Conservation (phyloP, 2,329 filamentous ascomycete genomes). For the Calonectria leucothoes region DNA sequence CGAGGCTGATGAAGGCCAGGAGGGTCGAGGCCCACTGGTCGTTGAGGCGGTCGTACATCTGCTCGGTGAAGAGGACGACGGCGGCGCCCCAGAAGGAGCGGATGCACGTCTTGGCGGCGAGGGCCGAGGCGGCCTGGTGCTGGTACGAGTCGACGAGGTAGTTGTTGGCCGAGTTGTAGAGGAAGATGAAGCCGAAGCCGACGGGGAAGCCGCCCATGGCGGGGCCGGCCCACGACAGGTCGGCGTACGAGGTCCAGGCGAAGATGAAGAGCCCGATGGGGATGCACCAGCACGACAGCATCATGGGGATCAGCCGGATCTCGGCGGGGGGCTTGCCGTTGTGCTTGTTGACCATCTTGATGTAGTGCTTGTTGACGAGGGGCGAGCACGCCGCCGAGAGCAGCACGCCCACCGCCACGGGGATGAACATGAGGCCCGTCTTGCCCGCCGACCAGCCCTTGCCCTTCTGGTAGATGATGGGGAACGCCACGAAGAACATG, state of each 20-base stretch:
- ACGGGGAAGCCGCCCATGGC: slow-evolving; percentile 77
- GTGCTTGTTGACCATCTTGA: slow-evolving; percentile 70
- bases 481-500: slow-evolving; percentile 81
- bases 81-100: slow-evolving; percentile 84
- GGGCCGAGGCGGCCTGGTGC: slow-evolving; percentile 81
- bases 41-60: slow-evolving; percentile 81
- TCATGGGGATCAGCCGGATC: slow-evolving; percentile 84
- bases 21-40: slow-evolving; percentile 82
- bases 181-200: slow-evolving; percentile 85
- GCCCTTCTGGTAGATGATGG: slow-evolving; percentile 79
- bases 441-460: slow-evolving; percentile 81
- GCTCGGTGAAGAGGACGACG: slow-evolving; percentile 82
- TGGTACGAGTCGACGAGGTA: slow-evolving; percentile 75
- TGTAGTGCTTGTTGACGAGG: slow-evolving; percentile 84
- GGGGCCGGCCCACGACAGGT: slow-evolving; percentile 77
- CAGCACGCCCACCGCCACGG: slow-evolving; percentile 81
- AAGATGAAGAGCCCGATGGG: slow-evolving; percentile 69
- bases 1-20: slow-evolving; percentile 78
- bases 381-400: slow-evolving; percentile 75
- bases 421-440: slow-evolving; percentile 90
- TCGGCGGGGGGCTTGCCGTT: slow-evolving; percentile 82
- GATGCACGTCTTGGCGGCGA: slow-evolving; percentile 85
- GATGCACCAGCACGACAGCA: slow-evolving; percentile 79
- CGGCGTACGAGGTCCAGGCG: slow-evolving; percentile 72
- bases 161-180: slow-evolving; percentile 84